These are phyloP conservation scores for Alternaria triticimaculans DNA, from an alignment of 2,329 filamentous ascomycete species.

Conservation along the genomic window DNA sequence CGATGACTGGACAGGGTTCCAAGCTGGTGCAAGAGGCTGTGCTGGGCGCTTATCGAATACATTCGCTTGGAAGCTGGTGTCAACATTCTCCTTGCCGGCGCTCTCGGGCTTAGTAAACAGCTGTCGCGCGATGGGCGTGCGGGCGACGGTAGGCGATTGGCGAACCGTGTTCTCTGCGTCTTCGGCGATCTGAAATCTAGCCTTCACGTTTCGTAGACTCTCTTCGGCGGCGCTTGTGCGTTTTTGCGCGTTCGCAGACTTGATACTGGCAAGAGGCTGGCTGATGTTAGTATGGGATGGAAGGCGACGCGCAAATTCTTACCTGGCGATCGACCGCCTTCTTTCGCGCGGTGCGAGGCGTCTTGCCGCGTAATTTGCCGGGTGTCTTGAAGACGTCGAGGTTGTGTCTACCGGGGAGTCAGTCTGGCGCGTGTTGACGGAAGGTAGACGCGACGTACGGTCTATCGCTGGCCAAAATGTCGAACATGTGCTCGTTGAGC, in stretches of 20 bases:
- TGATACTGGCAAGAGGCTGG: conserved; percentile 58
- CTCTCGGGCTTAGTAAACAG: conserved; percentile 36
- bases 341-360: conserved; percentile 74
- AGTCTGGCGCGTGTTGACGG: conserved; percentile 23
- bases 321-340: conserved; percentile 67
- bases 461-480: conserved; percentile 86
- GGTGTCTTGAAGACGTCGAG: conserved; percentile 96
- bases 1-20: conserved; percentile 31
- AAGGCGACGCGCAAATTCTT: conserved; percentile 60
- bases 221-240: conserved; percentile 62
- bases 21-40: conserved; percentile 40
- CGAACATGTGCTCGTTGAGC: conserved; percentile 98
- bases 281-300: conserved; percentile 20
- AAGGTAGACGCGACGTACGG: conserved; percentile 66
- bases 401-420: conserved; percentile 70
- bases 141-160: conserved; percentile 29
- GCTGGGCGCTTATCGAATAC: conserved; percentile 51
- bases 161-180: conserved; percentile 53
- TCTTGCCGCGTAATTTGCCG: conserved; percentile 82
- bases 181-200: conserved; percentile 66
- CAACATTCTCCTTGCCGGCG: conserved; percentile 38
- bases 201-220: conserved; percentile 59
- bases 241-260: conserved; percentile 52
- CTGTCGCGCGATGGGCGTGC: conserved; percentile 36
- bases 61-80: conserved; percentile 27